Evolutionary conservation across 306 rosid species (phyloP).

Genomic region (Argentina anserina): DNA sequence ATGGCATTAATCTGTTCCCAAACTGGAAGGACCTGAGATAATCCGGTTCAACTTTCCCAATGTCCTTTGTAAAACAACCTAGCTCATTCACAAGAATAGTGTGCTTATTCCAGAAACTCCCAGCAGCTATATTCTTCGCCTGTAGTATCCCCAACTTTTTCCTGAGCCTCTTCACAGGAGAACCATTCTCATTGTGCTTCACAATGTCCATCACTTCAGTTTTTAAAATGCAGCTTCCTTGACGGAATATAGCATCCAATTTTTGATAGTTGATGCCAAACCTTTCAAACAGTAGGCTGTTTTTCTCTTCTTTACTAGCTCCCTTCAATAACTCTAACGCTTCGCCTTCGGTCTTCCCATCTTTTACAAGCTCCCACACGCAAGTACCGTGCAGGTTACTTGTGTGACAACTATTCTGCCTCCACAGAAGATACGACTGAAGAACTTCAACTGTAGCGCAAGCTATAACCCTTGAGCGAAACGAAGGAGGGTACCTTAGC

Average conservation of each 20-base stretch:
- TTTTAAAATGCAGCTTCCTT: conserved; percentile 71
- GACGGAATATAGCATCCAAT: conserved; percentile 47
- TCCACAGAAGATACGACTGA: conserved; percentile 77
- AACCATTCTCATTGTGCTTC: conserved; percentile 57
- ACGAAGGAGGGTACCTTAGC: conserved; percentile 51
- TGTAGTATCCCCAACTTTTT: conserved; percentile 46
- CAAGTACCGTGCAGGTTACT: conserved; percentile 57
- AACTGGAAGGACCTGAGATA: conserved; percentile 64
- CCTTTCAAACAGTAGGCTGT: conserved; percentile 55
- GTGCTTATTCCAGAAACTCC: conserved; percentile 57
- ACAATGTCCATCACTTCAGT: conserved; percentile 48
- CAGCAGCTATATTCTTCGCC: conserved; percentile 54
- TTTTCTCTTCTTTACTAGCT: conserved; percentile 47
- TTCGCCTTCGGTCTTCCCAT: conserved; percentile 50
- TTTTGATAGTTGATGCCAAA: conserved; percentile 63
- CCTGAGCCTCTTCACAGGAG: conserved; percentile 57
- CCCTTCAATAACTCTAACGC: conserved; percentile 48
- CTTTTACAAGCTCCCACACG: conserved; percentile 58
- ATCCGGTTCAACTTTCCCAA: conserved; percentile 68
- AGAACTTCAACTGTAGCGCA: conserved; percentile 72
- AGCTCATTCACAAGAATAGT: conserved; percentile 57
- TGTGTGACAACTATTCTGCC: conserved; percentile 67
- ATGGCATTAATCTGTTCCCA: conserved; percentile 58
- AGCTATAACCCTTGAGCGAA: conserved; percentile 46
- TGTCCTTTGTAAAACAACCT: conserved; percentile 51